Percentiles rank a stretch among this genome's conserved stretches.
Evolutionary conservation across 768 basidiomycete species (phyloP).

Genomic region (Mycena galericulata): DNA sequence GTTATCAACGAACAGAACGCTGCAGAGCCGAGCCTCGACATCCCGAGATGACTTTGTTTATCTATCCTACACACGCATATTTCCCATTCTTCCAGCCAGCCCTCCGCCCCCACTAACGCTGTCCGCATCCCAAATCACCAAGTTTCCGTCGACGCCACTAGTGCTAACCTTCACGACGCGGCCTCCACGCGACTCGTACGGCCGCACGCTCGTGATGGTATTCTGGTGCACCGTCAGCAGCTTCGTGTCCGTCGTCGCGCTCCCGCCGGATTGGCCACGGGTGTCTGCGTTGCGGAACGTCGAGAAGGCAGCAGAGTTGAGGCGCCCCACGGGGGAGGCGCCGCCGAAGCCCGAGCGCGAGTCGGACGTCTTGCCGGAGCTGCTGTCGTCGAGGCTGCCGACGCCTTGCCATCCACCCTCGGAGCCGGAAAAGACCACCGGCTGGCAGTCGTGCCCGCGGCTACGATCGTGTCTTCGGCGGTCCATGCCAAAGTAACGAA

Average conservation of each 20-base stretch:
- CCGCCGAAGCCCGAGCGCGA: constrained; percentile 60
- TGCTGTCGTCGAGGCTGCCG: constrained; percentile 90
- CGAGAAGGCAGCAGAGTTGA: constrained; percentile 95
- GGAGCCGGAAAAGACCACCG: constrained; percentile 84
- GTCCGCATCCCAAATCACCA: constrained; percentile 91
- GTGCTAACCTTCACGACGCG: constrained; percentile 85
- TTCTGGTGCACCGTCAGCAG: constrained; percentile 96
- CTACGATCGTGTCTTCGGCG: constrained; percentile 83
- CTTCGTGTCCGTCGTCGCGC: constrained; percentile 68
- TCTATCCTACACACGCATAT: constrained; percentile 51
- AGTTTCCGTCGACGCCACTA: constrained; percentile 91
- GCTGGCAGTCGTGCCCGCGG: constrained; percentile 99
- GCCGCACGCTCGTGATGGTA: constrained; percentile 92
- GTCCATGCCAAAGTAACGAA: constrained; percentile 89
- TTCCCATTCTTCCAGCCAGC: constrained; percentile 63
- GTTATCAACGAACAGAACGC: constrained; percentile 85
- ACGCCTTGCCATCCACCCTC: constrained; percentile 82
- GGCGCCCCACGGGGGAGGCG: constrained; percentile 69
- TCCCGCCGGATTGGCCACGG: constrained; percentile 62
- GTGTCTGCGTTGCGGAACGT: constrained; percentile 93
- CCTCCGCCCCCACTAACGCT: constrained; percentile 58
- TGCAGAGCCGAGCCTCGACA: constrained; percentile 42
- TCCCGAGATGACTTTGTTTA: constrained; percentile 30
- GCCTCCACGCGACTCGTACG: constrained; percentile 73
- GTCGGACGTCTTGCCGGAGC: constrained; percentile 56